Conservation (phyloP, 495 filamentous ascomycete genomes). For the Aspergillus campestris region DNA sequence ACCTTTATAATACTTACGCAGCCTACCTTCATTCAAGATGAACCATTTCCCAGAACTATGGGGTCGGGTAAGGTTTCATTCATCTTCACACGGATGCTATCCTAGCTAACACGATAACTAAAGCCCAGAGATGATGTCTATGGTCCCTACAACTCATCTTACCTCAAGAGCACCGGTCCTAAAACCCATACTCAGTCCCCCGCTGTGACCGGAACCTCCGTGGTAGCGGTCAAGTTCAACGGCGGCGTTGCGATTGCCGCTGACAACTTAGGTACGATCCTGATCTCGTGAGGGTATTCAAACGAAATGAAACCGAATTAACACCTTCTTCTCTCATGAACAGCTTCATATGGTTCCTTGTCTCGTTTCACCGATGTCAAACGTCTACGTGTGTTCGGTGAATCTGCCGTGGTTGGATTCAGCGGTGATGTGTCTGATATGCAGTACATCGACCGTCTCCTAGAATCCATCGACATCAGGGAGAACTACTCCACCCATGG, state of each 20-base stretch:
- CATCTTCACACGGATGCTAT: not conserved
- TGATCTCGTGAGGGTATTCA: not conserved
- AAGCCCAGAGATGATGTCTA: conserved; percentile 95
- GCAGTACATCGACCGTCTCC: conserved; percentile 90
- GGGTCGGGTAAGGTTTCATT: conserved; percentile 68
- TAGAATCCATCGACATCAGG: conserved; percentile 74
- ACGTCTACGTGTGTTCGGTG: conserved; percentile 70
- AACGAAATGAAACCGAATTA: no score
- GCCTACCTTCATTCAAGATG: conserved; percentile 44
- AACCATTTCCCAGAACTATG: conserved; percentile 93
- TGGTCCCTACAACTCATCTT: conserved; percentile 81
- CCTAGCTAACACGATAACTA: conserved; percentile 13
- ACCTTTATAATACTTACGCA: no score
- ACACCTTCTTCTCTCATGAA: not conserved
- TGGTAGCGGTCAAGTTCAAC: conserved; percentile 88
- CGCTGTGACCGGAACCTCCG: conserved; percentile 92
- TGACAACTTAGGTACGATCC: conserved; percentile 76
- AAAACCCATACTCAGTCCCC: conserved; percentile 84
- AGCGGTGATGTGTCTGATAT: conserved; percentile 96
- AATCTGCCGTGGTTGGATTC: conserved; percentile 70
- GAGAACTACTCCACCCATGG: conserved; percentile 68
- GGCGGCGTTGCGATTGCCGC: conserved; percentile 93
- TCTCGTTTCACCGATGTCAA: conserved; percentile 95
- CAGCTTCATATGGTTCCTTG: conserved; percentile 95
- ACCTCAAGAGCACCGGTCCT: conserved; percentile 61